These are phyloP conservation scores for Lipomyces starkeyi DNA, from an alignment of 805 yeast genomes.

Conservation along the genomic window DNA sequence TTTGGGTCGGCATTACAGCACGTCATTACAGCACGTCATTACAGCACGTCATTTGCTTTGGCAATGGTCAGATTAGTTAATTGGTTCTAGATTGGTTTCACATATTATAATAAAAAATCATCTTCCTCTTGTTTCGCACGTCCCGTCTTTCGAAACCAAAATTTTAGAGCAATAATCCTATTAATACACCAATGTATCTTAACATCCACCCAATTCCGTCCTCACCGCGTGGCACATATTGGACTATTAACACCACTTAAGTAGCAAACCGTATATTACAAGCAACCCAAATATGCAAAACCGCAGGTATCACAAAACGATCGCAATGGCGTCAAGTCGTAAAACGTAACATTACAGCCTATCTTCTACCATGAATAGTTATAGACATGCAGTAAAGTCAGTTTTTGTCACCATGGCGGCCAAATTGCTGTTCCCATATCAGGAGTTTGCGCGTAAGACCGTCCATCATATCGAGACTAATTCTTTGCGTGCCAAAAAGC, in stretches of 20 bases:
- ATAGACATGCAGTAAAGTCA: background rate
- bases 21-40: no score
- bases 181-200: background rate
- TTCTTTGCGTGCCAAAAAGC: slow-evolving; percentile 59
- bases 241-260: background rate
- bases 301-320: background rate
- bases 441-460: slow-evolving; percentile 71
- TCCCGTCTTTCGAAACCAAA: background rate
- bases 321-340: background rate
- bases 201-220: background rate
- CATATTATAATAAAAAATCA: background rate
- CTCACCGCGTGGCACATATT: background rate
- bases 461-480: slow-evolving; percentile 71
- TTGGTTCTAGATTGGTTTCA: background rate
- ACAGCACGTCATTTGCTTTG: background rate
- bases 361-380: background rate
- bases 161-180: background rate
- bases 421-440: slow-evolving; percentile 79
- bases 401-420: slow-evolving; percentile 49
- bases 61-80: background rate
- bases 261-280: slow-evolving; percentile 1
- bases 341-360: background rate
- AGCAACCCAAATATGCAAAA: background rate
- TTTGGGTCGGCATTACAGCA: background rate
- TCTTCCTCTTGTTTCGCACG: no score